Evolutionary conservation across 129 eudicot genomes (phyloP).

Genomic region (carrot (Daucus carota)): DNA sequence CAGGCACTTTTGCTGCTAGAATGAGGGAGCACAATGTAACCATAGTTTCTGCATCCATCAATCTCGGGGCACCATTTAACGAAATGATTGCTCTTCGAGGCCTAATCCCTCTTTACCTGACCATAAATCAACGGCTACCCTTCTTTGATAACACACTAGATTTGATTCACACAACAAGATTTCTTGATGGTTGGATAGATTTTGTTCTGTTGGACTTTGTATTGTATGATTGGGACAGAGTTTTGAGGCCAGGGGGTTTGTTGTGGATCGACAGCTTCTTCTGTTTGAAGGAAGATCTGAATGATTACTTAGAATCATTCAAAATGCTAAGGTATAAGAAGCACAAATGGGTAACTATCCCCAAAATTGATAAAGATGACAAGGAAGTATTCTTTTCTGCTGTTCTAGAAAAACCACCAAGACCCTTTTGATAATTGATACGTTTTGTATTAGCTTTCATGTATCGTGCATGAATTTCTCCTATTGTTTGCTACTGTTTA

Average conservation of each 20-base stretch:
- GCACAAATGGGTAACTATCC: constrained; percentile 64
- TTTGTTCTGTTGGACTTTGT: constrained; percentile 50
- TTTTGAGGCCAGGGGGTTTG: constrained; percentile 73
- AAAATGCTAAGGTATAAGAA: constrained; percentile 50
- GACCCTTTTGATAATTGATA: constrained; percentile 36
- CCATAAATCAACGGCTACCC: constrained; percentile 60
- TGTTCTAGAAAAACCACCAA: constrained; percentile 65
- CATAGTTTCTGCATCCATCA: constrained; percentile 42
- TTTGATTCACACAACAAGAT: constrained; percentile 66
- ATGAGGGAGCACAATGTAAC: constrained; percentile 63
- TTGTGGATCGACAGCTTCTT: constrained; percentile 78
- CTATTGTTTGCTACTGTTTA: not conserved
- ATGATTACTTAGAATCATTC: constrained; percentile 51
- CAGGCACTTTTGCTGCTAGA: constrained; percentile 69
- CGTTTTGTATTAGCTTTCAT: not conserved
- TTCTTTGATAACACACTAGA: constrained; percentile 74
- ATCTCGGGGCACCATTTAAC: constrained; percentile 64
- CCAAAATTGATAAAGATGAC: constrained; percentile 52
- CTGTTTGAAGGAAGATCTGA: constrained; percentile 59
- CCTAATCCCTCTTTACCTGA: constrained; percentile 56
- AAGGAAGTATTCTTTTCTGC: constrained; percentile 68
- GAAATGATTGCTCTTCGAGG: constrained; percentile 74
- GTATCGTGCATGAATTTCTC: not conserved
- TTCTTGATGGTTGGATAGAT: constrained; percentile 80
- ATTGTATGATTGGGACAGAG: constrained; percentile 72